phyloP scores from a whole-genome alignment of 768 basidiomycete genomes.

The Tulasnella sp. region DNA sequence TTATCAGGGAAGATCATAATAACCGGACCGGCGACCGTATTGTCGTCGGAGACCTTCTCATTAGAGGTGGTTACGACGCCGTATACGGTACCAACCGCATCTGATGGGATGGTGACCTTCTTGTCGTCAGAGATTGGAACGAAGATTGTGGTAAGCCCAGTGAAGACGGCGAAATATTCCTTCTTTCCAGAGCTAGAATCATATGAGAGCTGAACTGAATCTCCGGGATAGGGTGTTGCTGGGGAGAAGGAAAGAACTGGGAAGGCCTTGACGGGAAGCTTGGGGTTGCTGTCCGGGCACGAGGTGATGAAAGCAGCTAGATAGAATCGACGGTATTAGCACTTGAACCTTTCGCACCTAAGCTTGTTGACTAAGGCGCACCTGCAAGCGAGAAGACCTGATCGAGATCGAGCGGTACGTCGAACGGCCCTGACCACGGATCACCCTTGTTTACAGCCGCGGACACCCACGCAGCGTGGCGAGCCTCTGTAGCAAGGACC shows the following conservation, averaged over 20 bases:
- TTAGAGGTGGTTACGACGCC: constrained; percentile 47
- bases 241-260: constrained; percentile 42
- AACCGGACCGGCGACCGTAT: constrained; percentile 52
- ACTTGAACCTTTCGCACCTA: no score
- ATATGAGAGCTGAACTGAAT: constrained; percentile 34
- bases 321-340: background rate
- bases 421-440: constrained; percentile 59
- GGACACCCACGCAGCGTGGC: constrained; percentile 62
- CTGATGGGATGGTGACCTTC: constrained; percentile 44
- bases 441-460: constrained; percentile 47
- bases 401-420: constrained; percentile 46
- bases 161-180: constrained; percentile 23
- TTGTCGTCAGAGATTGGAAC: constrained; percentile 40
- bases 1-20: constrained; percentile 27
- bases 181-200: constrained; percentile 31
- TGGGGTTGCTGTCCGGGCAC: constrained; percentile 55
- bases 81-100: constrained; percentile 51
- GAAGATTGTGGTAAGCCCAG: constrained; percentile 41
- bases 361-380: constrained; percentile 9
- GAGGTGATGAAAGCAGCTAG: constrained; percentile 47
- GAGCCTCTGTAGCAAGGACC: constrained; percentile 64
- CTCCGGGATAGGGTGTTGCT: constrained; percentile 38
- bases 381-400: constrained; percentile 50
- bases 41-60: constrained; percentile 44
- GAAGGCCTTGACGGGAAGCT: constrained; percentile 51